Evolutionary conservation across 164 flowering plant species (phyloP).

Genomic region (Taxillus chinensis): DNA sequence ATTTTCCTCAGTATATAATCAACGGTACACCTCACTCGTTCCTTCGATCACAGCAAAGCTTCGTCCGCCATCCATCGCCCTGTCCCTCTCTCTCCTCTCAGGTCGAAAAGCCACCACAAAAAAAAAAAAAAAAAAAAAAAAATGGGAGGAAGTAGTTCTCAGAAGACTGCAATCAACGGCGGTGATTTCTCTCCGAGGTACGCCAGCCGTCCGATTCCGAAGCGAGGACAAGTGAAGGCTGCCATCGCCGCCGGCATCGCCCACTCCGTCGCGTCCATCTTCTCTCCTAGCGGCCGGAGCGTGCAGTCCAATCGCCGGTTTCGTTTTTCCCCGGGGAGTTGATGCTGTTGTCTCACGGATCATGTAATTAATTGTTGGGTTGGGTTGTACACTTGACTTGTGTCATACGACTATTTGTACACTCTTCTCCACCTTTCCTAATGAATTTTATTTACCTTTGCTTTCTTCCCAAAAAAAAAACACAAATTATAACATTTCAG

Average conservation of each 20-base stretch:
- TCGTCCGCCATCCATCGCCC: background rate
- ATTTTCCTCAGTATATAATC: too few species aligned
- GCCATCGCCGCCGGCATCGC: conserved; percentile 7
- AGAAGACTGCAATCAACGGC: conserved; percentile 3
- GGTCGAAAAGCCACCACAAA: background rate
- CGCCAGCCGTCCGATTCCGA: conserved; percentile 26
- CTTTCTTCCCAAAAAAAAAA: too few species aligned
- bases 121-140: conserved; percentile 5
- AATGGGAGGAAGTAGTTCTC: conserved; percentile 11
- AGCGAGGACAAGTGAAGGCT: conserved; percentile 9
- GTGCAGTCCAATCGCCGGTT: background rate
- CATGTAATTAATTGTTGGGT: too few species aligned
- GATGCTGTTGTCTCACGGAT: too few species aligned
- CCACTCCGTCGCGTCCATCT: conserved; percentile 8
- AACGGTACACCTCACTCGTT: too few species aligned
- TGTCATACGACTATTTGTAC: too few species aligned
- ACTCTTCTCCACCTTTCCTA: too few species aligned
- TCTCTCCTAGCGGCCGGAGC: conserved; percentile 8
- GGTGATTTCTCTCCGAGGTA: background rate
- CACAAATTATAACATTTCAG: too few species aligned
- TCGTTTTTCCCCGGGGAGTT: too few species aligned
- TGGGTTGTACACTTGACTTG: too few species aligned
- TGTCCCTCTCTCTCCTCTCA: background rate
- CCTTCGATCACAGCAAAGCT: too few species aligned
- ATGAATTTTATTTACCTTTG: too few species aligned